These are phyloP conservation scores for Madurella fahalii DNA, from an alignment of 2,329 filamentous ascomycete genomes.

Conservation along the genomic window DNA sequence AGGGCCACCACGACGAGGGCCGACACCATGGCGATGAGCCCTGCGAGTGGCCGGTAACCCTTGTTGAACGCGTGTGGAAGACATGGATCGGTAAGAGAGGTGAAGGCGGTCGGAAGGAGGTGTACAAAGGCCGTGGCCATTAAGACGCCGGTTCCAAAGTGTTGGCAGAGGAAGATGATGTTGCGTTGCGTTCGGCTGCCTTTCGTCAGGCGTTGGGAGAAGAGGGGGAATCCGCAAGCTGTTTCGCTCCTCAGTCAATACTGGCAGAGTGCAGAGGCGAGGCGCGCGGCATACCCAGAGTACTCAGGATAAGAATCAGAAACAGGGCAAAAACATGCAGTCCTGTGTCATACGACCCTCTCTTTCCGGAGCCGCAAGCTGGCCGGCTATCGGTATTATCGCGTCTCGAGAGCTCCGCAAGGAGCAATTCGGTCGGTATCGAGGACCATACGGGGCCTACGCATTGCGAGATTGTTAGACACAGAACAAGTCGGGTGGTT, in stretches of 20 bases:
- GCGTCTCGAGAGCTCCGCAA: constrained; percentile 50
- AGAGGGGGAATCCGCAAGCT: constrained; percentile 64
- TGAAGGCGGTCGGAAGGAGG: constrained; percentile 64
- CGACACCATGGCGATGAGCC: constrained; percentile 75
- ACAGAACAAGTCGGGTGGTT: not conserved
- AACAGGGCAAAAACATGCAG: constrained; percentile 65
- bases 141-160: constrained; percentile 80
- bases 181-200: constrained; percentile 52
- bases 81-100: constrained; percentile 63
- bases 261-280: constrained; percentile 1
- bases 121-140: constrained; percentile 84
- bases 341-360: constrained; percentile 59
- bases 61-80: constrained; percentile 75
- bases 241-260: constrained; percentile 12
- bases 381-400: constrained; percentile 39
- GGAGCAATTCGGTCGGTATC: constrained; percentile 49
- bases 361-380: constrained; percentile 49
- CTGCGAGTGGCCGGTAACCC: constrained; percentile 74
- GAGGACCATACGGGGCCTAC: constrained; percentile 43
- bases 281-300: constrained; percentile 42
- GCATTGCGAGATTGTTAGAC: not conserved
- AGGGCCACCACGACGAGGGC: constrained; percentile 79
- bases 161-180: constrained; percentile 64
- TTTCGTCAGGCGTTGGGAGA: constrained; percentile 56
- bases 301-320: constrained; percentile 60